phyloP scores from a whole-genome alignment of 345 rosid species.

The Eucalyptus cloeziana region DNA sequence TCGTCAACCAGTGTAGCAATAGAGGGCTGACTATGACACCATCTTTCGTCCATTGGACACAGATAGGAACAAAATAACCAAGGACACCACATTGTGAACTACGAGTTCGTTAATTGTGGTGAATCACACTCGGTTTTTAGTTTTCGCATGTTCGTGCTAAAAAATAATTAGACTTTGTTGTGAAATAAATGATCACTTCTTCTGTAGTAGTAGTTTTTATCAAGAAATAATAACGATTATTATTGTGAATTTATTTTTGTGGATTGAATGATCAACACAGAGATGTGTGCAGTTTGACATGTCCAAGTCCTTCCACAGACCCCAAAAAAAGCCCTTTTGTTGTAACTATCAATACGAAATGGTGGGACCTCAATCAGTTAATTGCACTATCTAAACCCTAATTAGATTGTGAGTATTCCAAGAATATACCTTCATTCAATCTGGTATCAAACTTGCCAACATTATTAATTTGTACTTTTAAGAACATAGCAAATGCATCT shows the following conservation, averaged over 20 bases:
- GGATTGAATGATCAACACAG: background rate
- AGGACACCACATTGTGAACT: constrained; percentile 15
- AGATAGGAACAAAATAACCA: constrained; percentile 14
- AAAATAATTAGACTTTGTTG: background rate
- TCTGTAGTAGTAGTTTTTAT: background rate
- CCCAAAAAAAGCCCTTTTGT: too few species aligned
- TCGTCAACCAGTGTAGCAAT: constrained; percentile 47
- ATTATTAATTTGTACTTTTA: too few species aligned
- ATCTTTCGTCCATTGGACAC: constrained; percentile 29
- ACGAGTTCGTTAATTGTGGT: constrained; percentile 15
- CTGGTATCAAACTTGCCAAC: too few species aligned
- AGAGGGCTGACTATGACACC: constrained; percentile 34
- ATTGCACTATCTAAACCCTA: background rate
- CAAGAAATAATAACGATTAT: background rate
- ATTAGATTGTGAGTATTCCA: background rate
- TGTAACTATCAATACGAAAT: background rate
- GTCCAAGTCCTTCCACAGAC: background rate
- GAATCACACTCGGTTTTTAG: background rate
- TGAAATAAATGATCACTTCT: background rate
- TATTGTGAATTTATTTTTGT: background rate
- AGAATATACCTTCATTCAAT: too few species aligned
- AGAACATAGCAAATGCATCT: too few species aligned
- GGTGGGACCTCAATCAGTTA: background rate
- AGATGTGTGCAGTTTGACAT: background rate
- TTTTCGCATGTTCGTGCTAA: background rate